Conservation (phyloP, 2,329 filamentous ascomycete species). For the Pseudocercospora eumusae region DNA sequence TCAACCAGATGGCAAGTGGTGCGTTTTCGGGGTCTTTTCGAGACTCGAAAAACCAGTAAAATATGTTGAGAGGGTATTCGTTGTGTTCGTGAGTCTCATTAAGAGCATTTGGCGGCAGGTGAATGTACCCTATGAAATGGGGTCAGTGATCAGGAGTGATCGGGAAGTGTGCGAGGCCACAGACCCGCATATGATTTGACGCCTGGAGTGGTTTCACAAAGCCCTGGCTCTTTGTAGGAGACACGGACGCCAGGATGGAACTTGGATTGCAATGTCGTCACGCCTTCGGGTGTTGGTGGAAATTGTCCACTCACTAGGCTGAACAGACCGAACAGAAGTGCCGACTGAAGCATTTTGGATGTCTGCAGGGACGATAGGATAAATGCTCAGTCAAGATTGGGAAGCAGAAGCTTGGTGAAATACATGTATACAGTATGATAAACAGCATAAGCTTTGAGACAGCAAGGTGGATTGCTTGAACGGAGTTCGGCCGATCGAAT, state of each 20-base stretch:
- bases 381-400: not conserved
- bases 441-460: not conserved
- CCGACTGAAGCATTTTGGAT: not conserved
- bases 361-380: not conserved
- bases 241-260: conserved; percentile 49
- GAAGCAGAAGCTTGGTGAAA: not conserved
- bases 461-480: not conserved
- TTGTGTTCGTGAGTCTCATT: conserved; percentile 43
- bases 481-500: not conserved
- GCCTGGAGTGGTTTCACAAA: conserved; percentile 56
- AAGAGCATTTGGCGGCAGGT: conserved; percentile 36
- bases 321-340: conserved; percentile 1
- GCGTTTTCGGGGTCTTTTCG: conserved; percentile 58
- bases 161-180: not conserved
- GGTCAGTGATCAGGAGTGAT: not conserved
- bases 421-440: not conserved
- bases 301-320: conserved; percentile 22
- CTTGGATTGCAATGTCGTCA: conserved; percentile 45
- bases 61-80: conserved; percentile 49
- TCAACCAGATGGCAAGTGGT: conserved; percentile 62
- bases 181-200: conserved; percentile 49
- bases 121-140: conserved; percentile 42
- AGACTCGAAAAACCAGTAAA: conserved; percentile 66
- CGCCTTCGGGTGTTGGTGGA: conserved; percentile 32
- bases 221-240: conserved; percentile 56